Base-by-base conservation (phyloP, 2,329 filamentous ascomycete genomes). In the Fusarium pseudoanthophilum region DNA sequence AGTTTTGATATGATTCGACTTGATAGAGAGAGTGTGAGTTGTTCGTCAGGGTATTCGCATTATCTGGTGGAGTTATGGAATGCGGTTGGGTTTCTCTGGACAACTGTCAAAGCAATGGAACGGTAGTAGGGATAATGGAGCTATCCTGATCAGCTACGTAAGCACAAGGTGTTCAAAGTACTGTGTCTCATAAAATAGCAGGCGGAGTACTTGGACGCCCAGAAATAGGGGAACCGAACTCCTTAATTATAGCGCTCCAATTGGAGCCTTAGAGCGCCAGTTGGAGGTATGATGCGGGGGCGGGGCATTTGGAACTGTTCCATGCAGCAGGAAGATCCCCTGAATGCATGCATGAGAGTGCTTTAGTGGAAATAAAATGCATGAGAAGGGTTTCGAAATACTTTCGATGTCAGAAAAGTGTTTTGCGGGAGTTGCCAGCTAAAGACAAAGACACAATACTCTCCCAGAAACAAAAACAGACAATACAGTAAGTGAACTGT, bases 281-380 rank as follows among this genome's bases (percentile, higher is more conserved):
- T 51, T 57, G 57, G 59, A 69, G 70, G 30, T 42, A 63, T 57
- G 73, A 77, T 77, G 75, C 75, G 75, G 75, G 75, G 75, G 75
- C 63, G 75, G 75, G 75, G 75, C 75, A 76, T 45, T 43, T 60
- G 24, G 49, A 28, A 46, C 46, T 51, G 28, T 26, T 40, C 39
- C 21, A 40, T 42, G 39, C 45, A 59, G 58, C 39, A 71, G 43
- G 46, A 55, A 52, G 45, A 71, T 53, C 67, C 51, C 67, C 56
- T 56, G 57, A 73, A 56, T 63, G 70, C 24, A 63, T 46, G 52
- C 24, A 63, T 46, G 52, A 70, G 45, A 49, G 51, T 37, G 21
- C 28, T 49, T 49, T 52, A 48, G 49, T 56, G 56, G 28, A 26
- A 49, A 28, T 28, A 46, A 42, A 28, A 55, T 37, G 34, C 55